Evolutionary conservation across 805 yeast genomes (phyloP), one percentile per base, ranked within the genome.

Genomic region (Ogataea kodamae): DNA sequence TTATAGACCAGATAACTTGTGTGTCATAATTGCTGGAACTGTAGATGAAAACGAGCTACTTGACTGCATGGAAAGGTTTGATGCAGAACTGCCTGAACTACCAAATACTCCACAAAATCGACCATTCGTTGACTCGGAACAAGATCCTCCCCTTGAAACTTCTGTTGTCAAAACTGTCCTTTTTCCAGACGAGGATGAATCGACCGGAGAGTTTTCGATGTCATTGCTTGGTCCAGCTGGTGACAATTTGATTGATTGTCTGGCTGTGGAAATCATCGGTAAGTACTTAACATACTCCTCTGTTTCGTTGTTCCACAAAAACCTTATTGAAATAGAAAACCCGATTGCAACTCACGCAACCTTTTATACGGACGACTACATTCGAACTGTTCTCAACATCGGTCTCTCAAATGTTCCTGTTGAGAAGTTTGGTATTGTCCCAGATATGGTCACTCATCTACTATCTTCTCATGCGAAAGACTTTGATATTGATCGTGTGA

Each of bases 161-260:
- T 57, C 63, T 2, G 52, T 68, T 5, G 59, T 71, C 9, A 67
- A 72, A 22, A 67, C 64, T 4, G 72, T 88, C 16, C 80, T 77
- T 39, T 92, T 92, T 51, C 96, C 97, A 2, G 97, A 92, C 49
- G 70, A 76, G 38, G 96, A 87, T 52, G 97, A 88, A 59, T 68
- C 83, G 9, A 74, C 78, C 58, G 95, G 96, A 22, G 92, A 85
- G 49, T 50, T 86, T 1, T 50, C 70, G 11, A 59, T 92, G 16
- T 65, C 83, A 3, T 89, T 95, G 90, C 68, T 85, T 30, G 97
- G 97, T 6, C 95, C 95, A 6, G 62, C 66, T 9, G 72, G 71
- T 22, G 52, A 59, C 7, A 74, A 81, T 25, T 53, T 65, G 9
- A 52, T 77, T 13, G 63, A 62, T 5, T 78, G 76, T 52, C 66